Base-by-base conservation (phyloP, 208 protist species). In the Trypanosoma melophagium region DNA sequence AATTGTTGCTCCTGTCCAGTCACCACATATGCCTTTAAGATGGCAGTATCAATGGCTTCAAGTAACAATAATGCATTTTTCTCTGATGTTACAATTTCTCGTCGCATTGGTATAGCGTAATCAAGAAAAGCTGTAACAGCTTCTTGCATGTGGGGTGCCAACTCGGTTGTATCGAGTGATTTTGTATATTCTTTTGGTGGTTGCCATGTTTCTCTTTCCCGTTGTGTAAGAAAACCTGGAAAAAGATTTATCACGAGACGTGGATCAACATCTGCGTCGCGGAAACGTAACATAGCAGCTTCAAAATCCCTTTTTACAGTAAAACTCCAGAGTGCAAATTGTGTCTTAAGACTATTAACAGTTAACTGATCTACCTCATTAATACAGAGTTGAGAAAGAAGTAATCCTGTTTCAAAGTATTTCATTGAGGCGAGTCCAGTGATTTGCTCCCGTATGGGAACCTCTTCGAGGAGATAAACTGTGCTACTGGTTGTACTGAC, bases 341-440 rank as follows among this genome's bases (percentile, higher is more conserved):
- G 67, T 5, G 69, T 75, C 31, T 76, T 66, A 10, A 87, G 63
- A 22, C 61, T 65, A 28, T 60, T 64, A 38, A 76, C 28, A 4
- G 77, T 74, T 3, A 60, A 28, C 56, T 70, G 40, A 35, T 69
- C 50, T 44, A 89, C 79, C 53, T 86, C 76, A 44, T 79, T 76
- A 4, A 78, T 69, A 51, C 78, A 91, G 1, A 94, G 73, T 59
- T 83, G 81, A 60, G 74, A 86, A 12, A 94, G 77, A 5, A 86
- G 57, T 35, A 84, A 66, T 14, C 69, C 78, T 7, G 67, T 73
- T 19, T 82, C 79, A 25, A 84, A 84, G 13, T 50, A 44, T 56
- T 73, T 63, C 5, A 45, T 21, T 3, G 69, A 49, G 1, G 77
- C 68, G 12, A 93, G 61, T 0, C 25, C 21, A n/a, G 75, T 47